Evolutionary conservation across 2,329 filamentous ascomycete genomes (phyloP).

Genomic region (Hansfordia pulvinata): DNA sequence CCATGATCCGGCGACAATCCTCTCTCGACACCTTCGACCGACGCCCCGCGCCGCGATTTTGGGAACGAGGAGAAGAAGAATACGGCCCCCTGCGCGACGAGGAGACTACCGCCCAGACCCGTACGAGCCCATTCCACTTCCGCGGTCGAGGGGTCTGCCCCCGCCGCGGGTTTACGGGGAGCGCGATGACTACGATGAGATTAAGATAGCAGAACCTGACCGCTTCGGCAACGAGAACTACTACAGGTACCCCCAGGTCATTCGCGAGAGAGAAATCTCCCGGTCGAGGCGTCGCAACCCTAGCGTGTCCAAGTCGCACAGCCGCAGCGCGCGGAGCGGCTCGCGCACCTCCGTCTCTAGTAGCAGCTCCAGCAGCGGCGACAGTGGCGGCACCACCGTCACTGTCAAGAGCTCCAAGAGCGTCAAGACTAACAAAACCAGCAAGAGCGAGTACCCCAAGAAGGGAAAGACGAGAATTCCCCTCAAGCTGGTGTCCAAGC

Average conservation of each 20-base stretch:
- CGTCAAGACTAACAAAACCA: too few species aligned
- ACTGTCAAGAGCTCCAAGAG: too few species aligned
- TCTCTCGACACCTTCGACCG: conserved; percentile 86
- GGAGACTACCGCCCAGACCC: conserved; percentile 43
- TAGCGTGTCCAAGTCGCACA: conserved; percentile 24
- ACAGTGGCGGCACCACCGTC: conserved; percentile 27
- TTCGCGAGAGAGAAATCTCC: conserved; percentile 49
- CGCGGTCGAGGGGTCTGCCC: conserved; percentile 45
- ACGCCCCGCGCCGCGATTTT: conserved; percentile 38
- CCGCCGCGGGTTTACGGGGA: conserved; percentile 44
- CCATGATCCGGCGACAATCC: conserved; percentile 66
- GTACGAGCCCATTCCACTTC: conserved; percentile 54
- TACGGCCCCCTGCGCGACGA: conserved; percentile 32
- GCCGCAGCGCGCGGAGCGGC: conserved; percentile 20
- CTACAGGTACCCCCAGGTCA: conserved; percentile 42
- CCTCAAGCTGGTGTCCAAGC: conserved; percentile 62
- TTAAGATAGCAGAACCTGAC: conserved; percentile 53
- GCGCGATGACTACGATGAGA: conserved; percentile 48
- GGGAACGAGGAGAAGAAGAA: conserved; percentile 39
- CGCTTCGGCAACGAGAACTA: conserved; percentile 61
- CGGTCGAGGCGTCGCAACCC: conserved; percentile 29
- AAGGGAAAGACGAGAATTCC: conserved; percentile 88
- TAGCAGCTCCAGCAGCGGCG: conserved; percentile 27
- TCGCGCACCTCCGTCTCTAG: conserved; percentile 28
- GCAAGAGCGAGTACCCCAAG: conserved; percentile 56